Evolutionary conservation across 805 yeast species (phyloP).

Genomic region (Vanderwaltozyma tropicalis): DNA sequence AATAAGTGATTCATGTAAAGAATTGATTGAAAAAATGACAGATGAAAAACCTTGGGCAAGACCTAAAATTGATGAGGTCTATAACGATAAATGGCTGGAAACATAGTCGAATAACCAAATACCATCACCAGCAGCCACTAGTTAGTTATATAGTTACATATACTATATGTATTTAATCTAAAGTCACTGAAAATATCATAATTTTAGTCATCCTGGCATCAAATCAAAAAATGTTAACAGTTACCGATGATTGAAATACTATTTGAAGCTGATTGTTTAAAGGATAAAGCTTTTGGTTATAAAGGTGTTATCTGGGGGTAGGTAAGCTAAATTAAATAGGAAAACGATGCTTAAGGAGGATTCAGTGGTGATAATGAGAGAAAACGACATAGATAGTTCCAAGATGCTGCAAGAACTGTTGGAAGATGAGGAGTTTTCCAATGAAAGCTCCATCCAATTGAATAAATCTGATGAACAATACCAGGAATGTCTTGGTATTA

Average conservation of each 20-base stretch:
- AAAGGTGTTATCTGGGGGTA: too few species aligned
- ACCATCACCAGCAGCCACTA: slow-evolving; percentile 1
- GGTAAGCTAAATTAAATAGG: too few species aligned
- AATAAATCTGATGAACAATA: slow-evolving; percentile 1
- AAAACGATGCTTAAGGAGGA: too few species aligned
- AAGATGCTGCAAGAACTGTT: slow-evolving; percentile 14
- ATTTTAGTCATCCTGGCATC: too few species aligned
- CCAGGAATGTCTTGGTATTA: slow-evolving; percentile 14
- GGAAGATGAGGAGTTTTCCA: slow-evolving; percentile 1
- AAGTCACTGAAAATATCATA: background rate
- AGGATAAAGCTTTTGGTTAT: too few species aligned
- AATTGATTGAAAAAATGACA: slow-evolving; percentile 52
- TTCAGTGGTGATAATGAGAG: too few species aligned
- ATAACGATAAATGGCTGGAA: slow-evolving; percentile 56
- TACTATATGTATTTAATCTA: background rate
- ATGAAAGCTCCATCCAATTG: background rate
- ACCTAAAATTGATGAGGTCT: slow-evolving; percentile 63
- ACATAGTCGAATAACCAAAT: too few species aligned
- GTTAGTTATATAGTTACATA: background rate
- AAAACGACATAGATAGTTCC: too few species aligned
- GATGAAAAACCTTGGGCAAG: slow-evolving; percentile 54
- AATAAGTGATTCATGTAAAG: slow-evolving; percentile 47
- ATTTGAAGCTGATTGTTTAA: too few species aligned
- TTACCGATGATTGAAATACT: too few species aligned
- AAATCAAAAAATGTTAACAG: too few species aligned